A percentile compares a stretch with the other conserved stretches of the same genome.
Conservation (phyloP, 768 basidiomycete genomes). For the Paxillus ammoniavirescens region DNA sequence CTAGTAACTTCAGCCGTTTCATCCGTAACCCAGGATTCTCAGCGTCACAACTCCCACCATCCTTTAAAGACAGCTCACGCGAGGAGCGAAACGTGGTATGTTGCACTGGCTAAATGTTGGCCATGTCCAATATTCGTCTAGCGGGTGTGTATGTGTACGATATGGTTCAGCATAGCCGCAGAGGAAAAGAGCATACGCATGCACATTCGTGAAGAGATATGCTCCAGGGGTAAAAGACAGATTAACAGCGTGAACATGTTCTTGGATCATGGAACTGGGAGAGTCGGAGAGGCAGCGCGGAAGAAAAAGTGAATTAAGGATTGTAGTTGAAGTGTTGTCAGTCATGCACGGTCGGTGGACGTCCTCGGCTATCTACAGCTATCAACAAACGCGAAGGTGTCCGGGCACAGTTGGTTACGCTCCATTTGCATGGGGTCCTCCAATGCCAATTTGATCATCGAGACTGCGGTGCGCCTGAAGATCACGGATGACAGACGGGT, state of each 20-base stretch:
- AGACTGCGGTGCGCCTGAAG: constrained; percentile 84
- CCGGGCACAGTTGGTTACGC: constrained; percentile 18
- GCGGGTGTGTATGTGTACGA: constrained; percentile 25
- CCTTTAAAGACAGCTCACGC: background rate
- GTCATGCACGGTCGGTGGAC: constrained; percentile 8
- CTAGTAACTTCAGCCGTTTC: background rate
- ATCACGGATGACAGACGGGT: constrained; percentile 85
- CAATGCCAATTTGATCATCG: constrained; percentile 48
- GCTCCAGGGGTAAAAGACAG: constrained; percentile 17
- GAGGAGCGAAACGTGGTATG: constrained; percentile 4
- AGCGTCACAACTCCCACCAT: background rate
- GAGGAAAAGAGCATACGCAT: constrained; percentile 24
- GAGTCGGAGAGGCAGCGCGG: constrained; percentile 15
- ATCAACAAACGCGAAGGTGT: constrained; percentile 11
- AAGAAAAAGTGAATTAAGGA: constrained; percentile 16
- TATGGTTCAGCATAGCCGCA: constrained; percentile 14
- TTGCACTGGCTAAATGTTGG: constrained; percentile 8
- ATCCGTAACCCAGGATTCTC: background rate
- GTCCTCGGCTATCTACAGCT: constrained; percentile 23
- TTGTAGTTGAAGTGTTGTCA: constrained; percentile 23
- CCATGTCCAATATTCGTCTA: constrained; percentile 21
- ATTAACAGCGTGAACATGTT: constrained; percentile 14
- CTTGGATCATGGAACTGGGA: constrained; percentile 13
- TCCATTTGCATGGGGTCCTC: constrained; percentile 29
- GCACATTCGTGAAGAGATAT: constrained; percentile 25